These are phyloP conservation scores for Phytophthora rubi DNA, from an alignment of 352 stramenopile genomes.

Conservation along the genomic window DNA sequence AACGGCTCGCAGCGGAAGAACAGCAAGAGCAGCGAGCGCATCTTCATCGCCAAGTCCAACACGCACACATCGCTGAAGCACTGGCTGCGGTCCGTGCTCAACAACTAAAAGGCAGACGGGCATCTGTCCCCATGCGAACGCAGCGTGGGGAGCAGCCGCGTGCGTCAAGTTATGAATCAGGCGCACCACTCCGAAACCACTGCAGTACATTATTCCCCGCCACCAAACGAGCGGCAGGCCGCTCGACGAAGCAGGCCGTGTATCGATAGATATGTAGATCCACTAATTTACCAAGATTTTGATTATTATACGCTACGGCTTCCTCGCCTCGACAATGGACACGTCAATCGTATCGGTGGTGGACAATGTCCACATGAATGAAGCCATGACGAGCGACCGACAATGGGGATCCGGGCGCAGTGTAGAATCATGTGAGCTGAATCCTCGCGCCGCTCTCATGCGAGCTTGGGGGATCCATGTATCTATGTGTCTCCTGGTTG, in stretches of 20 bases:
- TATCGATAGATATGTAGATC: conserved; percentile 44
- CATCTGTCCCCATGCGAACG: conserved; percentile 16
- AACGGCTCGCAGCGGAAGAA: conserved; percentile 36
- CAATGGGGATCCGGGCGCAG: not conserved
- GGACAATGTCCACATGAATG: conserved; percentile 23
- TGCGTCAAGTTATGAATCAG: conserved; percentile 30
- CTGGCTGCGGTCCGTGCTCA: conserved; percentile 72
- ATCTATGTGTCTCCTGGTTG: conserved; percentile 31
- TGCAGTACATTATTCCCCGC: conserved; percentile 35
- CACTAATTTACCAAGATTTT: conserved; percentile 49
- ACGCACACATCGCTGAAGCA: conserved; percentile 75
- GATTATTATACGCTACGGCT: conserved; percentile 28
- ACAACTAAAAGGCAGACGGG: conserved; percentile 39
- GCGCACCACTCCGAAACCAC: conserved; percentile 7
- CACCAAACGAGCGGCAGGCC: conserved; percentile 11
- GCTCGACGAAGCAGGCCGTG: conserved; percentile 12
- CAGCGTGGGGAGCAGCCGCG: conserved; percentile 21
- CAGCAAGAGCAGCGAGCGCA: conserved; percentile 44
- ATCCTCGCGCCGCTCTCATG: conserved; percentile 18
- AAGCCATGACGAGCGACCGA: not conserved
- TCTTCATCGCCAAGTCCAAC: conserved; percentile 74
- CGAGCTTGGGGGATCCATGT: conserved; percentile 27
- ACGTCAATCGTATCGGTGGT: not conserved
- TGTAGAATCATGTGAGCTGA: not conserved
- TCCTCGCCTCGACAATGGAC: conserved; percentile 16